Evolutionary conservation across 139 green algal genomes (phyloP).

Genomic region (Coelastrella sp.): DNA sequence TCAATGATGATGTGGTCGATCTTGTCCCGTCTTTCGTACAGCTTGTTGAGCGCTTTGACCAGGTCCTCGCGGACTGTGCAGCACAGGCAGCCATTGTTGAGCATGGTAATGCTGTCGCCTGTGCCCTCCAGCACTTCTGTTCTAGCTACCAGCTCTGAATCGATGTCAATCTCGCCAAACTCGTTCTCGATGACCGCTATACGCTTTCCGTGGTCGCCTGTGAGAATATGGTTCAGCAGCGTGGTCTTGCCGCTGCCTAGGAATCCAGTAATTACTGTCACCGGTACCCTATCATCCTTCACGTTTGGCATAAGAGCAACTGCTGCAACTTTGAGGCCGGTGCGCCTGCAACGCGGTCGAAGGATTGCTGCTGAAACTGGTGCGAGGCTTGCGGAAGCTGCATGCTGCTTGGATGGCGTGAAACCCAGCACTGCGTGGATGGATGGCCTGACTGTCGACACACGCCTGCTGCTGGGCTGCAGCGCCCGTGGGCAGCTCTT

Average conservation of each 20-base stretch:
- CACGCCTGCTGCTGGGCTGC: not conserved
- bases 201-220: slow-evolving; percentile 84
- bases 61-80: slow-evolving; percentile 93
- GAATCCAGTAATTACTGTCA: slow-evolving; percentile 93
- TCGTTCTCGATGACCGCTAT: slow-evolving; percentile 84
- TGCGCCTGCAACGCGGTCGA: not conserved
- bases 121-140: slow-evolving; percentile 67
- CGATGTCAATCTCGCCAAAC: slow-evolving; percentile 99
- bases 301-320: slow-evolving; percentile 35
- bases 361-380: not conserved
- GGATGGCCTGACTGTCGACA: not conserved
- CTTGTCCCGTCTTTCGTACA: slow-evolving; percentile 72
- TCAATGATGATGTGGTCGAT: slow-evolving; percentile 98
- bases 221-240: slow-evolving; percentile 96
- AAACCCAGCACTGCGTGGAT: not conserved
- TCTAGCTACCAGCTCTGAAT: slow-evolving; percentile 83
- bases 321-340: not conserved
- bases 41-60: slow-evolving; percentile 83
- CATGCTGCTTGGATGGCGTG: not conserved
- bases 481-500: not conserved
- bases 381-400: not conserved
- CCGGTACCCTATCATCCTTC: slow-evolving; percentile 22
- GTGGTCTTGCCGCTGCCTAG: slow-evolving; percentile 93
- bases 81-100: slow-evolving; percentile 98
- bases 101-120: slow-evolving; percentile 88